Evolutionary conservation across 2,329 filamentous ascomycete genomes (phyloP).

Genomic region (Fusarium buxicola): DNA sequence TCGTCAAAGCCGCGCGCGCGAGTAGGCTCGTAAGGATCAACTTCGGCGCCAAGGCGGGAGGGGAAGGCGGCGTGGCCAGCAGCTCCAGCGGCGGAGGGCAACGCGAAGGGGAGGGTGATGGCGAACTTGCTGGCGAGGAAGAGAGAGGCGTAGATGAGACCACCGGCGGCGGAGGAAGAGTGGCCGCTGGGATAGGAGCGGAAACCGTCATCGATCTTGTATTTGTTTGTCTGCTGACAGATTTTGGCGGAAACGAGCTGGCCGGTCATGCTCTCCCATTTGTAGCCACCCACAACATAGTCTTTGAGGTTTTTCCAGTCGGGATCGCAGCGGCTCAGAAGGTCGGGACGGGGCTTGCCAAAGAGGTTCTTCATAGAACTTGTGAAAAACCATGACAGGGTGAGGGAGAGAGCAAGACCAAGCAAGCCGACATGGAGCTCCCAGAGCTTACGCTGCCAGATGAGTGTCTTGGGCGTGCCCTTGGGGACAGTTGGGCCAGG

Average conservation of each 20-base stretch:
- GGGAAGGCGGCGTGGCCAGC: constrained; percentile 77
- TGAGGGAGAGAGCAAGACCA: constrained; percentile 79
- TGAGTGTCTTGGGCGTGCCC: constrained; percentile 70
- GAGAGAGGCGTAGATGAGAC: constrained; percentile 85
- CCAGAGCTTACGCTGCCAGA: constrained; percentile 89
- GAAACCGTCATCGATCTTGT: constrained; percentile 82
- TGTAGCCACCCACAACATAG: constrained; percentile 73
- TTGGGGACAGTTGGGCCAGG: constrained; percentile 76
- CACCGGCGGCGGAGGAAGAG: constrained; percentile 77
- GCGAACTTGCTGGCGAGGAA: constrained; percentile 88
- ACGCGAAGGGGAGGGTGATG: constrained; percentile 77
- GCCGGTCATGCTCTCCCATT: constrained; percentile 64
- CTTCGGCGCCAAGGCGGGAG: constrained; percentile 69
- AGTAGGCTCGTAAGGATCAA: constrained; percentile 50
- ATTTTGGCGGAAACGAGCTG: constrained; percentile 81
- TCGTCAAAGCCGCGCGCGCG: constrained; percentile 37
- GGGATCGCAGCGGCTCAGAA: constrained; percentile 82
- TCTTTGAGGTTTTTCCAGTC: constrained; percentile 72
- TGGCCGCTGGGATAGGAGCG: constrained; percentile 74
- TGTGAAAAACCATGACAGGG: constrained; percentile 82
- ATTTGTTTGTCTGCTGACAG: constrained; percentile 73
- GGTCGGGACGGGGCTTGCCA: constrained; percentile 80
- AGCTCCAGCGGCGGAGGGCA: constrained; percentile 59
- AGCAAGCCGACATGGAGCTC: constrained; percentile 89
- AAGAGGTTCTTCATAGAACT: constrained; percentile 85